Evolutionary conservation across 2,329 filamentous ascomycete genomes (phyloP), one percentile per base, ranked within the genome.

Genomic region (Aureobasidium sp.): DNA sequence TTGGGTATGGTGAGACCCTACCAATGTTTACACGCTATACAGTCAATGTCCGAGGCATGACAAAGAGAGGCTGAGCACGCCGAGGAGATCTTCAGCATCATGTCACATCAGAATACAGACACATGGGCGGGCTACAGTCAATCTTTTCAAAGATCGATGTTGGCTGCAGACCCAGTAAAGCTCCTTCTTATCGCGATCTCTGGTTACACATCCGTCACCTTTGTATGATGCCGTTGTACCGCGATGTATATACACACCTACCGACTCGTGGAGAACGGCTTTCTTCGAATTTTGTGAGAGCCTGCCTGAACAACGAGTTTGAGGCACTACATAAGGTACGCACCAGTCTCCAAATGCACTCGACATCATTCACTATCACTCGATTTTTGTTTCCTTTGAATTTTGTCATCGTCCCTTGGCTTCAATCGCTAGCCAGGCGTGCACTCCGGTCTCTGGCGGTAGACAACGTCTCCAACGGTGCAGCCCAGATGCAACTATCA

Each of bases 1-100:
- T n/a, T n/a, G n/a, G n/a, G n/a, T n/a, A n/a, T n/a, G n/a, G n/a
- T 45, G 54, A 58, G 54, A 45, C 54, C 54, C 25, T 7, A 27
- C 31, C 54, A 31, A 9, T 58, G 33, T 42, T 25, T 31, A 38
- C 18, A n/a, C 8, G 40, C 11, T n/a, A 43, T 43, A 13, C 43
- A 33, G 13, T 43, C 54, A 58, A 43, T 38, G 54, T 25, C 18
- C 23, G n/a, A 15, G 25, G 53, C 38, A 18, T 18, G 9, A 16
- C 11, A 42, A 0, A 4, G 10, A 7, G n/a, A n/a, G 20, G 29
- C 4, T 7, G n/a, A 16, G 6, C 20, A 23, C n/a, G 31, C 50
- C 31, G n/a, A 36, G 9, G 20, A 23, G 13, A 8, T 20, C 23
- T 11, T n/a, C 29, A n/a, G 48, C 2, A n/a, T 20, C 4, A 25